Conservation (phyloP, 2,329 filamentous ascomycete genomes). For the Aspergillus niger region DNA sequence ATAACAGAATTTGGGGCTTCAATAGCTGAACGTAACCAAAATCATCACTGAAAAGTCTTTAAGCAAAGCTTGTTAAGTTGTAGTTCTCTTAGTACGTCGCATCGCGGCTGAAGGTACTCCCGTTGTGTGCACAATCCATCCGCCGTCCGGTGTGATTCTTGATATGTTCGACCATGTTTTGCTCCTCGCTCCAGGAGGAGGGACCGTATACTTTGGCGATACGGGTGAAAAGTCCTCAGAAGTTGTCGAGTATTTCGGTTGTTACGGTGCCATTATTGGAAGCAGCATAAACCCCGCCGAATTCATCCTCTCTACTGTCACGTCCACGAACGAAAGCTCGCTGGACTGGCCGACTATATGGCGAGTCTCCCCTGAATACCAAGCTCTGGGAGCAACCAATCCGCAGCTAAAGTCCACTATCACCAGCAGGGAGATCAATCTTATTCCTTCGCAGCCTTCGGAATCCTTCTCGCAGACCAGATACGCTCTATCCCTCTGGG, state of each 20-base stretch:
- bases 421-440: background rate
- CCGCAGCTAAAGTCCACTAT: background rate
- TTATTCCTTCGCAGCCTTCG: background rate
- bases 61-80: too few relatives aligned
- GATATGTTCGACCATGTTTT: conserved; percentile 68
- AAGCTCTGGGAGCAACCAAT: background rate
- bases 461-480: too few relatives aligned
- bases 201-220: conserved; percentile 65
- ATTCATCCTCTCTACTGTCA: conserved; percentile 59
- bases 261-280: conserved; percentile 50
- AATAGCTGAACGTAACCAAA: too few relatives aligned
- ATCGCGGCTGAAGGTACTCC: conserved; percentile 79
- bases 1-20: too few relatives aligned
- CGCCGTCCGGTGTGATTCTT: conserved; percentile 84
- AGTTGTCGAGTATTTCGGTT: conserved; percentile 61
- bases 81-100: conserved; percentile 70
- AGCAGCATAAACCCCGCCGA: conserved; percentile 56
- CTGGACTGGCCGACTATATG: background rate
- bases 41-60: too few relatives aligned
- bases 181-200: conserved; percentile 62
- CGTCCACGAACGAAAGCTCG: background rate
- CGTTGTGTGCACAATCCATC: conserved; percentile 86
- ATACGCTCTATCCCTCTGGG: background rate
- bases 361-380: background rate
- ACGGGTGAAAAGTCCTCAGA: conserved; percentile 58